Evolutionary conservation across 2,329 filamentous ascomycete species (phyloP), one percentile per base, ranked within the genome.

Genomic region (Berkeleyomyces rouxiae): DNA sequence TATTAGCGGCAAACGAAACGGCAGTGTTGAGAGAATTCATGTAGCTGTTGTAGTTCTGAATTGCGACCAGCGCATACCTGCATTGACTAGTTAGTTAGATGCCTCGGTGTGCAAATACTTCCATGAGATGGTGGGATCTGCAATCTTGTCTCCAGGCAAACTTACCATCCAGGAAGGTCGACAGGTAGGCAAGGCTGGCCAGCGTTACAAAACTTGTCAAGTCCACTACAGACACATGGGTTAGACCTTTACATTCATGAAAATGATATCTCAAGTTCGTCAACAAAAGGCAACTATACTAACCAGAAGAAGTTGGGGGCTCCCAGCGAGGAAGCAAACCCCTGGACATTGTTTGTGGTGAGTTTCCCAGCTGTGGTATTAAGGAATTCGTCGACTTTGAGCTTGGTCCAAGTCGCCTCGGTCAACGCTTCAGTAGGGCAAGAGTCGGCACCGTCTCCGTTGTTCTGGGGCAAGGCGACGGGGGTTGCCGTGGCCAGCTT

Each of bases 281-380:
- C 7, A n/a, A 46, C 7, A 7, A 46, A 7, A 16, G 43, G 43
- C 10, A 46, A 13, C 43, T 4, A 46, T n/a, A 46, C 43, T 4
- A 46, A 46, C 43, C 64, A 66, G 31, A 64, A 66, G 58, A 66
- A 66, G 53, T 66, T 66, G 37, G 65, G 65, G 2, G 65, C 64
- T 3, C 64, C 62, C 6, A 66, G 37, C 4, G 57, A 63, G 1
- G 65, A 60, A 1, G 58, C 61, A 31, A 66, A 3, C 11, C 63
- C 58, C 31, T 66, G 61, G 9, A 66, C n/a, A 2, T 66, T 66
- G 37, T 66, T 57, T 13, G 1, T 36, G 23, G 11, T 53, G 43
- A 46, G 43, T 5, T 46, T 46, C 11, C 16, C 3, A 4, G 57
- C 7, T 5, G 62, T 60, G 1, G 46, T 31, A 9, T 60, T 55